Base-by-base conservation (phyloP, 305 asterid genomes). In the Petunia hybrid region DNA sequence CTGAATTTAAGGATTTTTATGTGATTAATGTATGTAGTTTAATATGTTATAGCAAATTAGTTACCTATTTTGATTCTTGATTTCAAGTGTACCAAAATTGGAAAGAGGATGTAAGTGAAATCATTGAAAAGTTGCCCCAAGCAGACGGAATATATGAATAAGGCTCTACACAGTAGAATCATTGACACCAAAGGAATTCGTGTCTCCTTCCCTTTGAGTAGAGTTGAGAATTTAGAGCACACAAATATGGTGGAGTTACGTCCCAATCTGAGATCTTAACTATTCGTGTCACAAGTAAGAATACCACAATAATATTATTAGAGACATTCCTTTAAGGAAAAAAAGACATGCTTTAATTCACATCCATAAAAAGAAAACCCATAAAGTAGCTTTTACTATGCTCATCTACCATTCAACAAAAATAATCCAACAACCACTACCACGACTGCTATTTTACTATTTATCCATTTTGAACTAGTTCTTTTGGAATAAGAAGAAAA, bases 331-430 rank as follows among this genome's bases (percentile, higher is more conserved):
- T 81, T 84, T 73, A 83, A 78, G 46, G 83, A 83, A 75, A 85
- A 84, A 80, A 70, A 42, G 42, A 61, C 38, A 40, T 74, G 77
- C 84, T 80, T 76, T 74, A 80, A 71, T 53, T 70, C 56, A 14
- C 73, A 74, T 79, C 81, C 77, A 82, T 51, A 36, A 36, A 51
- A 77, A 12, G 77, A 68, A 85, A 90, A 74, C 81, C 76, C 81
- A 80, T 70, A 85, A 86, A 86, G 91, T 85, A 70, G 68, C 68
- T 79, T 80, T 83, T 53, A 48, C 14, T 63, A 40, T 31, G 31
- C 41, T 38, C 69, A 83, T 83, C 87, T 83, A 85, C 82, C 86
- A 83, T 87, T 86, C 91, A 86, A 73, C 13, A 83, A 78, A 71
- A 55, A 79, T 67, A 81, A 85, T 69, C 87, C 80, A 83, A 81